Base-by-base conservation (phyloP, 2,329 filamentous ascomycete genomes). In the Diaporthe caulivora region DNA sequence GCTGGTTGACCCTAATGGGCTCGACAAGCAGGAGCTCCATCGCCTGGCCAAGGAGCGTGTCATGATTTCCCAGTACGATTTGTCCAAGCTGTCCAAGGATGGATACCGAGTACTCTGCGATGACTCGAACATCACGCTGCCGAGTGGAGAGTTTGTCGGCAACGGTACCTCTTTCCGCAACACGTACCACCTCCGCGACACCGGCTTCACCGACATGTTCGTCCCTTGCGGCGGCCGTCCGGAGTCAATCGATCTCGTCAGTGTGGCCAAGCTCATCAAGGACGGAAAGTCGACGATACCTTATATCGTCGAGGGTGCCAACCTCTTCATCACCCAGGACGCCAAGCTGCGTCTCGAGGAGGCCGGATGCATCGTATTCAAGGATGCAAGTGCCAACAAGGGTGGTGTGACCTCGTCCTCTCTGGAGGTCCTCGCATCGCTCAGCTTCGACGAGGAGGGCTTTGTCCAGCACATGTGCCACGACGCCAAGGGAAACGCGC, bases 321-420 rank as follows among this genome's bases (percentile, higher is more conserved):
- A 98, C 83, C 88, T 99, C 71, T 99, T 99, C 90, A 97, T 99
- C 85, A 98, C 97, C 0, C 97, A 99, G 84, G 97, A 99, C 80
- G 96, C 96, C 79, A 98, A 98, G 87, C 89, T 98, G 71, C 94
- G 95, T 31, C 91, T 99, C 18, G 97, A 99, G 86, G 93, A 95
- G 78, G 95, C 96, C n/a, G 97, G 97, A 74, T 97, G 95, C 81
- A 91, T 98, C 79, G 85, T 99, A 53, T 98, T 95, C 92, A 99
- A 99, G 87, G 97, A 99, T 83, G 97, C 97, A 7, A 98, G 95
- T 49, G 95, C 96, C 72, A 99, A 99, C 90, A 99, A 99, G 88
- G 97, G 97, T 77, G 97, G 97, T 82, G 97, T 99, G 58, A 99
- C 97, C 0, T 98, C 95, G 0, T 98, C 97, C 0, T 98, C 97